Base-by-base conservation (phyloP, 805 yeast species). In the Yarrowia phangngaensis region DNA sequence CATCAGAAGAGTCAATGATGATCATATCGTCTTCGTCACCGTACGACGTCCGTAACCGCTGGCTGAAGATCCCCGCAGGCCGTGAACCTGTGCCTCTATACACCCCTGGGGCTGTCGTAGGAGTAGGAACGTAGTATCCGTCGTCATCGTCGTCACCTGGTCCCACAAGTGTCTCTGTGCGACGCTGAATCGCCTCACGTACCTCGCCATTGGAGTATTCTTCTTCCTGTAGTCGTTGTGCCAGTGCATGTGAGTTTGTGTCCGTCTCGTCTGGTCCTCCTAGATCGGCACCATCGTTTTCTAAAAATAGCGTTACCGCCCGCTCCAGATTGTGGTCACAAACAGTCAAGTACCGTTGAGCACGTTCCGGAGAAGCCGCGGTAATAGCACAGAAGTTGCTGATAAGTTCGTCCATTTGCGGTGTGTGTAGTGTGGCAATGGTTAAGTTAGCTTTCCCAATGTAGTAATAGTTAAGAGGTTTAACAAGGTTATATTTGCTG, bases 331-430 rank as follows among this genome's bases (percentile, higher is more conserved):
- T 78, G 35, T 79, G 78, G 41, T 82, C 88, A 4, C 90, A 74
- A 68, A 90, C 79, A 19, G 82, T 88, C 15, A 92, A 64, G 60
- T 82, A 92, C 56, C 82, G 86, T 47, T 72, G 68, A 0, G 97
- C 97, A 9, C 75, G 67, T 4, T 71, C 72, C 1, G 75, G 72
- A 60, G 84, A 90, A 2, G 78, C 77, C 16, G 86, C 84, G 0
- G 97, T 88, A 48, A 92, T 80, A 30, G 90, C 89, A 64, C 89
- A 70, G 64, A 92, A 92, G 16, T 80, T 76, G 16, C 84, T 80
- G 28, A 85, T 70, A 38, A 54, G 28, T 27, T 64, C 69, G 38
- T 45, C 50, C 48, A 41, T 41, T 24, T 3, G 14, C 15, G 15
- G 4, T 8, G 43, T 12, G 14, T 16, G 28, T n/a, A n/a, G n/a